Evolutionary conservation across 1,284 basidiomycete species (phyloP), one percentile per base, ranked within the genome.

Genomic region (Naganishia cerealis): DNA sequence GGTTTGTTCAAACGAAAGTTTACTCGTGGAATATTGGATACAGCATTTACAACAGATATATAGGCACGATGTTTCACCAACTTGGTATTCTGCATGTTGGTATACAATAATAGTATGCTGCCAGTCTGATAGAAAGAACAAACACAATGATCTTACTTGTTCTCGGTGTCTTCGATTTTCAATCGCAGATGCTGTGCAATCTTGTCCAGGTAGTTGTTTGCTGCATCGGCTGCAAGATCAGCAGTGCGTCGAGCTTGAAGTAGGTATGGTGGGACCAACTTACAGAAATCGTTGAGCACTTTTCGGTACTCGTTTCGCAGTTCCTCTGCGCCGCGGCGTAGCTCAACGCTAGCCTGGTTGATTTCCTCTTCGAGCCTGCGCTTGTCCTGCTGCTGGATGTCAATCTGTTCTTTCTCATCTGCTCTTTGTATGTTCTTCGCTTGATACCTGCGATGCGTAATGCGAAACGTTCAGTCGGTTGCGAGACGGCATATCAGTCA

Each of bases 351-450:
- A 16, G 61, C 61, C 50, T 54, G 50, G 36, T 54, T 63, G 40
- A 63, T 63, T 21, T 63, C 61, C 61, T 63, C 61, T 29, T 63
- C 61, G 24, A 63, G 39, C 40, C 61, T 36, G 2, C 61, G 61
- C 38, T 63, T 63, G n/a, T 63, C 61, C 39, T 63, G 61, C 38
- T 63, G 61, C 39, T 63, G 61, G 8, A 63, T 63, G 16, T 63
- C 61, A 33, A 63, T 63, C 38, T 63, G 61, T 29, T 63, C 61
- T 38, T 63, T 63, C 15, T 63, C 61, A 40, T 63, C 61, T 26
- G 61, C 61, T 42, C 61, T 50, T 40, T 63, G 61, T 9, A 63
- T 39, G 50, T 63, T 63, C 13, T 63, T 63, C 18, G 61, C 61
- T 39, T 63, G 61, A 33, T 63, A 63, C 24, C 61, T 63, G 21